Evolutionary conservation across 306 rosid species (phyloP).

Genomic region (Begonia masoniana): DNA sequence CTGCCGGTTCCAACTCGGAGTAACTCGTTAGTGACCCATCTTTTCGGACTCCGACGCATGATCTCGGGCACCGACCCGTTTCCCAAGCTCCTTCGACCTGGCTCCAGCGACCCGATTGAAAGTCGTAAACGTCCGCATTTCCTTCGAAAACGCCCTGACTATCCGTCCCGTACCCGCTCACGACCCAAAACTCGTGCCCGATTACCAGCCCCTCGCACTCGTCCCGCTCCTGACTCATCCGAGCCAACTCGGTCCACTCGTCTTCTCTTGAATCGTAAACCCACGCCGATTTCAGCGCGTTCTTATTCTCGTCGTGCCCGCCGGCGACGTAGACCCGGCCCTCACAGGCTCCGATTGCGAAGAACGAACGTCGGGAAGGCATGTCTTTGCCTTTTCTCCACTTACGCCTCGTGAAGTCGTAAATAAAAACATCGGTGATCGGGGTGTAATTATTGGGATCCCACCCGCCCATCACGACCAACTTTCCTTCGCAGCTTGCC

Average conservation of each 20-base stretch:
- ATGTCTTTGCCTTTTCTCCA: constrained; percentile 31
- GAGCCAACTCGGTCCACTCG: constrained; percentile 28
- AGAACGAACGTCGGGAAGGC: constrained; percentile 37
- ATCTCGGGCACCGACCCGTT: constrained; percentile 27
- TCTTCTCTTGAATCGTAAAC: constrained; percentile 27
- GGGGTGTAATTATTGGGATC: constrained; percentile 37
- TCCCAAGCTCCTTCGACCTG: constrained; percentile 34
- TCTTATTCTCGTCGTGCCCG: constrained; percentile 45
- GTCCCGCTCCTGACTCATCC: constrained; percentile 42
- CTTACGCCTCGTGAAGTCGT: constrained; percentile 26
- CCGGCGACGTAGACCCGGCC: constrained; percentile 33
- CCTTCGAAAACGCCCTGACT: constrained; percentile 32
- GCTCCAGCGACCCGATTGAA: constrained; percentile 29
- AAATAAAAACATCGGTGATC: constrained; percentile 28
- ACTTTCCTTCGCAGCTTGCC: constrained; percentile 35
- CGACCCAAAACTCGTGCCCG: constrained; percentile 40
- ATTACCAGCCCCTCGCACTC: constrained; percentile 38
- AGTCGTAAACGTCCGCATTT: constrained; percentile 26
- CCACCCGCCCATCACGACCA: constrained; percentile 55
- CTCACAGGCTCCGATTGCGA: constrained; percentile 25
- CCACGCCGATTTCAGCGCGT: constrained; percentile 36
- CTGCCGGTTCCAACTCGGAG: constrained; percentile 17
- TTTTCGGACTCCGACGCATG: constrained; percentile 25
- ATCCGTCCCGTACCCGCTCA: constrained; percentile 43
- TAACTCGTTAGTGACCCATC: constrained; percentile 23